A percentile compares a stretch with the other conserved stretches of the same genome.
These are phyloP conservation scores for Fusarium sp. DNA, from an alignment of 2,329 filamentous ascomycete species.

Conservation along the genomic window DNA sequence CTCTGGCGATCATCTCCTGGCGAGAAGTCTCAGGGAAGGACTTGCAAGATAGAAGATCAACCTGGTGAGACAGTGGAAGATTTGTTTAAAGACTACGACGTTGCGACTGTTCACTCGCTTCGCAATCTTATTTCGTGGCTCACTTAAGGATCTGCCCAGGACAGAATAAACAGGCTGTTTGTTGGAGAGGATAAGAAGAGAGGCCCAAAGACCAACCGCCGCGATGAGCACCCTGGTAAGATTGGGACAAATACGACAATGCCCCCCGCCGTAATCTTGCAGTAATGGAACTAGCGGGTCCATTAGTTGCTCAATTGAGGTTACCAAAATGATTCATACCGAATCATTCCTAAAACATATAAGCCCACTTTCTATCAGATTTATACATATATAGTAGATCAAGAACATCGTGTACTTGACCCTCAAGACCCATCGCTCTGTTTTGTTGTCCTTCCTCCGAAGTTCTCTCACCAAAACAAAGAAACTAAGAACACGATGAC, in stretches of 20 bases:
- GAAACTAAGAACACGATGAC: background rate
- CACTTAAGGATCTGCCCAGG: background rate
- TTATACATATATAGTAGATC: too few relatives aligned
- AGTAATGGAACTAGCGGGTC: background rate
- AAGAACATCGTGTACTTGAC: background rate
- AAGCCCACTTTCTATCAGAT: background rate
- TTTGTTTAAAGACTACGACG: constrained; percentile 3
- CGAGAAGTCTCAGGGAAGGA: rapidly evolving
- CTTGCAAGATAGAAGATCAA: constrained; percentile 19
- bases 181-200: background rate
- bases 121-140: constrained; percentile 28
- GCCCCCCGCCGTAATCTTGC: too few relatives aligned
- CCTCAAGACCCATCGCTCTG: background rate
- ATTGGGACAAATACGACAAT: too few relatives aligned
- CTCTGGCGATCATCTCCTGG: background rate
- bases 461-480: background rate
- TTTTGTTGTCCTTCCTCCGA: too few relatives aligned
- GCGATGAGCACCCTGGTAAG: background rate
- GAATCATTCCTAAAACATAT: background rate
- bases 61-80: background rate
- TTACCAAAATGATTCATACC: constrained; percentile 6
- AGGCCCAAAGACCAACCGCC: background rate
- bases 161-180: background rate
- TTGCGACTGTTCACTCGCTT: constrained; percentile 28
- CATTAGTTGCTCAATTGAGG: constrained; percentile 2